Evolutionary conservation across 176 grass and related monocot species (phyloP).

Genomic region (Carex pumila): DNA sequence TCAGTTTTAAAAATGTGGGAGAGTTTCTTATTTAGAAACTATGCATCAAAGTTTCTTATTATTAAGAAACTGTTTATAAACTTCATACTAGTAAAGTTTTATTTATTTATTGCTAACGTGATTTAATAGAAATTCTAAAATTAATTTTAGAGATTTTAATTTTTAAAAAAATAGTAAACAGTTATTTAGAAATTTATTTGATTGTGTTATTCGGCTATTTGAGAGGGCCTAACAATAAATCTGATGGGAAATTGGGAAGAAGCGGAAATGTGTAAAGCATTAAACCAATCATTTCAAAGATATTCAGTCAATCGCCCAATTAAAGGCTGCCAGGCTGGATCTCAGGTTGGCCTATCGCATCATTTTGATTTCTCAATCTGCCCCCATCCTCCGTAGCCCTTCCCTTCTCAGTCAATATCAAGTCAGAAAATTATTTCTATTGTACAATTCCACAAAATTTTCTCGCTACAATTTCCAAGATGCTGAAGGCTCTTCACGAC

Average conservation of each 20-base stretch:
- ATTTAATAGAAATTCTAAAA: no score
- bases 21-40: no score
- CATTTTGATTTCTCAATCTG: neutral
- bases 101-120: no score
- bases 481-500: neutral
- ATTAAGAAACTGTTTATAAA: no score
- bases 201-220: no score
- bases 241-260: neutral
- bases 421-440: conserved; percentile 15
- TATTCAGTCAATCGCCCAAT: conserved; percentile 3
- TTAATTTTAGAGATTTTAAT: no score
- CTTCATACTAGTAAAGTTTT: no score
- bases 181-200: no score
- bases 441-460: neutral
- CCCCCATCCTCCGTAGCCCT: neutral
- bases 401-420: neutral
- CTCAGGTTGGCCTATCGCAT: neutral
- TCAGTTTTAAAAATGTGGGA: no score
- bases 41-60: no score
- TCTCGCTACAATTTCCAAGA: neutral
- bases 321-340: neutral
- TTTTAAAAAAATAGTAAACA: no score
- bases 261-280: neutral
- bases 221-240: neutral
- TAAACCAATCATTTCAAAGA: conserved; percentile 3